Conservation (phyloP, 2,329 filamentous ascomycete species). For the Westerdykella aurantiaca region DNA sequence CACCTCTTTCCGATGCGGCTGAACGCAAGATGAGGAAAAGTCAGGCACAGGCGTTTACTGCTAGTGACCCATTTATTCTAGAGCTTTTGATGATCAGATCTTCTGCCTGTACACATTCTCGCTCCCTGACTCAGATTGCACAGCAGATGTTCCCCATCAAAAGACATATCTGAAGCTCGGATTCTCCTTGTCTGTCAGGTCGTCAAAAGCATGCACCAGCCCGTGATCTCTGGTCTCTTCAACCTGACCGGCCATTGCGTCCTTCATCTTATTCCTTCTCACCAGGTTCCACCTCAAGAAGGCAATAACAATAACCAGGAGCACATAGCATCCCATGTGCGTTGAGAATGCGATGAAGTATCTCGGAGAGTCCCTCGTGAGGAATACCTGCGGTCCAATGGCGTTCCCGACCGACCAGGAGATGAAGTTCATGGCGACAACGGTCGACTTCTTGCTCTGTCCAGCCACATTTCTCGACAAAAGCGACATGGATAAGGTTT, state of each 20-base stretch:
- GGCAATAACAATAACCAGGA: slow-evolving; percentile 54
- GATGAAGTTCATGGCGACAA: slow-evolving; percentile 64
- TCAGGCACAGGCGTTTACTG: too few species aligned
- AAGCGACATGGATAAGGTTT: slow-evolving; percentile 61
- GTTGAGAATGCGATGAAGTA: slow-evolving; percentile 66
- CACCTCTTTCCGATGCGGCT: too few species aligned
- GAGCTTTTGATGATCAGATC: too few species aligned
- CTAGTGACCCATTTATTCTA: too few species aligned
- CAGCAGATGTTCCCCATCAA: slow-evolving; percentile 9
- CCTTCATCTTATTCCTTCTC: slow-evolving; percentile 55
- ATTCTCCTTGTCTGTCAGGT: slow-evolving; percentile 59
- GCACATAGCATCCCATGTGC: slow-evolving; percentile 62
- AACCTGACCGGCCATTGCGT: too few species aligned
- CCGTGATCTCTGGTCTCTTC: too few species aligned
- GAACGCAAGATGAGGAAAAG: too few species aligned
- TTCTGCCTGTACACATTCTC: too few species aligned
- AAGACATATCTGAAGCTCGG: slow-evolving; percentile 54
- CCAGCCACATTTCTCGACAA: slow-evolving; percentile 65
- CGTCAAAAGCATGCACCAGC: slow-evolving; percentile 54
- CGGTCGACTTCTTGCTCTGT: slow-evolving; percentile 66
- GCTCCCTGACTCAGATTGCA: too few species aligned
- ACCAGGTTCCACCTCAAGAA: slow-evolving; percentile 55
- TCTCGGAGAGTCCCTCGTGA: slow-evolving; percentile 52
- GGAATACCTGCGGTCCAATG: slow-evolving; percentile 47
- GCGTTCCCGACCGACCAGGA: slow-evolving; percentile 65